These are phyloP conservation scores for Allantophomopsis cytisporea DNA, from an alignment of 2,329 filamentous ascomycete genomes.

Conservation along the genomic window DNA sequence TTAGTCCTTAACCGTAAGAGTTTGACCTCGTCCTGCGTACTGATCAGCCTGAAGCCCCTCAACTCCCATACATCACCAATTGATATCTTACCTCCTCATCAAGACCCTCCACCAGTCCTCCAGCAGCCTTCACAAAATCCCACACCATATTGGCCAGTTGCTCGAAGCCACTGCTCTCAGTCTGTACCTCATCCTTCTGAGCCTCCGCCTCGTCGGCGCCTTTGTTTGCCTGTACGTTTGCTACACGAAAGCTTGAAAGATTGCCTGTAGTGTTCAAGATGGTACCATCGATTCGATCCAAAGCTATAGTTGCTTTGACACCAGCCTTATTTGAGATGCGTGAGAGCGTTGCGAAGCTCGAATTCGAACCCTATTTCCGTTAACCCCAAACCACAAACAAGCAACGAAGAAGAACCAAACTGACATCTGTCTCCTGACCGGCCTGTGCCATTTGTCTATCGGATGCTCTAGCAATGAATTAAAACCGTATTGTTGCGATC, in stretches of 20 bases:
- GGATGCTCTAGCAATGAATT: too few relatives aligned
- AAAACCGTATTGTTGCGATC: too few relatives aligned
- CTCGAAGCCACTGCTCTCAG: slow-evolving; percentile 42
- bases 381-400: not conserved
- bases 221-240: slow-evolving; percentile 4
- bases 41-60: not conserved
- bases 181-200: not conserved
- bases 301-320: slow-evolving; percentile 64
- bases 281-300: slow-evolving; percentile 58
- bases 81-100: slow-evolving; percentile 46
- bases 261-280: slow-evolving; percentile 68
- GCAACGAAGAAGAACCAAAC: too few relatives aligned
- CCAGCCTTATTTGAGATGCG: slow-evolving; percentile 60
- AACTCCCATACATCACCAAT: not conserved
- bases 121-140: slow-evolving; percentile 59
- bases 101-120: slow-evolving; percentile 55
- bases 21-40: slow-evolving; percentile 55
- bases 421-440: too few relatives aligned
- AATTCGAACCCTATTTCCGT: slow-evolving; percentile 6
- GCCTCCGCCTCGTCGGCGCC: slow-evolving; percentile 2
- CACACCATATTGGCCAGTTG: slow-evolving; percentile 67
- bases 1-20: slow-evolving; percentile 66
- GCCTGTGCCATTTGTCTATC: too few relatives aligned
- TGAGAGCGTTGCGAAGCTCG: slow-evolving; percentile 5
- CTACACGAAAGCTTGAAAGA: slow-evolving; percentile 46